Conservation (phyloP, 164 flowering plant genomes). For the Tetrastigma voinierianum region DNA sequence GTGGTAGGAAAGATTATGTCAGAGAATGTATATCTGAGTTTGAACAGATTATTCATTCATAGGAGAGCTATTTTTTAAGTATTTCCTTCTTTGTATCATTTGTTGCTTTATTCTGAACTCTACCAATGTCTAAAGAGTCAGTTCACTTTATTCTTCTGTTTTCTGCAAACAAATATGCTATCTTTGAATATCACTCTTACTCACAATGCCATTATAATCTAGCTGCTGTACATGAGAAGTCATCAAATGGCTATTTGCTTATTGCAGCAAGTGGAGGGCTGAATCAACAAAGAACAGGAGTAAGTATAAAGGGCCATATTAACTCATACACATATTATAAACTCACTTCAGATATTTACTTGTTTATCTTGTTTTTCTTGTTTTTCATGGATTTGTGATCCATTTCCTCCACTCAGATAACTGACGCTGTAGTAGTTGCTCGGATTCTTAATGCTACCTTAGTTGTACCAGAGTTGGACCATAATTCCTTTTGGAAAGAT, state of each 20-base stretch:
- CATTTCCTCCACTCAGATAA: constrained; percentile 56
- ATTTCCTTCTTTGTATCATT: not conserved
- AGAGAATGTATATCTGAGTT: not conserved
- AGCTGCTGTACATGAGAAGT: constrained; percentile 66
- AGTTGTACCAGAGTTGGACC: constrained; percentile 94
- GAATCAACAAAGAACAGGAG: constrained; percentile 97
- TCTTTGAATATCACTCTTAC: not conserved
- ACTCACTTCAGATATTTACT: no score
- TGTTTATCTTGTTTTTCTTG: no score
- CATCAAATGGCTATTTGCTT: constrained; percentile 88
- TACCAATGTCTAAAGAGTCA: not conserved
- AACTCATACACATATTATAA: no score
- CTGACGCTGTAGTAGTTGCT: constrained; percentile 97
- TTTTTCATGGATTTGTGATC: constrained; percentile 1
- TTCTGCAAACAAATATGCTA: not conserved
- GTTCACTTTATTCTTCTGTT: not conserved
- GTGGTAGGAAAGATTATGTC: not conserved
- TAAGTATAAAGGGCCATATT: constrained; percentile 30
- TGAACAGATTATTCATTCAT: not conserved
- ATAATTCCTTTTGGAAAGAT: constrained; percentile 95
- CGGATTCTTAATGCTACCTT: constrained; percentile 94
- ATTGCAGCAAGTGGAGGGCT: constrained; percentile 98
- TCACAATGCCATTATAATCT: constrained; percentile 9
- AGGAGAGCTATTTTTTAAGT: not conserved
- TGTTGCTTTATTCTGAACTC: not conserved